Base-by-base conservation (phyloP, 805 yeast genomes). In the Candida lessepsii region DNA sequence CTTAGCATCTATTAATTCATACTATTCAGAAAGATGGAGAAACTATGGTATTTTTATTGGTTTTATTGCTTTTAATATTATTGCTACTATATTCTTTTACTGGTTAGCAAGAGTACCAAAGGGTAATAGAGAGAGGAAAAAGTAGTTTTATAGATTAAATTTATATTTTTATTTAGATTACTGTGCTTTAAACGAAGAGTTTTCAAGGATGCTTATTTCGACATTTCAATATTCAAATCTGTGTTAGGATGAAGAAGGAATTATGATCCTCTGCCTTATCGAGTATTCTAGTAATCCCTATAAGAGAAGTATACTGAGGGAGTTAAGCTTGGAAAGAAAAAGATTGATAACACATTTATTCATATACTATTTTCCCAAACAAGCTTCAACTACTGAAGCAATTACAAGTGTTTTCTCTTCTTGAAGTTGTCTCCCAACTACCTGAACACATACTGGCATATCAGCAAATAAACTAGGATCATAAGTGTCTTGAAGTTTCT, bases 101-200 rank as follows among this genome's bases (percentile, higher is more conserved):
- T 80, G 84, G 82, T 54, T 77, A 18, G 78, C 80, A 9, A 76
- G 91, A 70, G 90, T 84, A 45, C 91, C 91, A 40, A 83, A 83
- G 72, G 76, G 71, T 47, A 58, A 50, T 48, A 61, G 70, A 52
- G 57, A 63, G 49, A 62, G 60, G 58, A 64, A 63, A 56, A 41
- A 45, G 35, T 29, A 42, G 36, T 39, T 15, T 28, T 7, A 32
- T 27, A 41, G 7, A n/a, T n/a, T n/a, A n/a, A n/a, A n/a, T n/a
- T n/a, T n/a, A n/a, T n/a, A n/a, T n/a, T n/a, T n/a, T n/a, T n/a
- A n/a, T n/a, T n/a, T n/a, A n/a, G n/a, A n/a, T n/a, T n/a, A n/a
- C n/a, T n/a, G n/a, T n/a, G n/a, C n/a, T n/a, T n/a, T n/a, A n/a
- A n/a, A n/a, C n/a, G n/a, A n/a, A n/a, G n/a, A n/a, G n/a, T n/a